A percentile compares a stretch with the other conserved stretches of the same genome.
Evolutionary conservation across 139 green algal species (phyloP).

Genomic region (Coelastrella sp.): DNA sequence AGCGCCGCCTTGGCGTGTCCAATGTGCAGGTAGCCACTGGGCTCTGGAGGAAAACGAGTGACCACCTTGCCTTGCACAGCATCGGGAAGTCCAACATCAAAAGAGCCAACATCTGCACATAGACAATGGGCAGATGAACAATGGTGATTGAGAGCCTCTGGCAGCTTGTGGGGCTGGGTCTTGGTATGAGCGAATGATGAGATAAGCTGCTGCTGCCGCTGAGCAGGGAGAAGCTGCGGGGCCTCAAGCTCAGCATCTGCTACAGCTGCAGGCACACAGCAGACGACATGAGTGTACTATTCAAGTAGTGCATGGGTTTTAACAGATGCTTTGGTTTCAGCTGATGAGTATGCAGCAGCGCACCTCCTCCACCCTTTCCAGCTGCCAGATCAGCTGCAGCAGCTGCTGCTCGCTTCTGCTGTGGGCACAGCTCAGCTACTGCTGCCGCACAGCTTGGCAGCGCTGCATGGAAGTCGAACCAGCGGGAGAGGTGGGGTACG

Average conservation of each 20-base stretch:
- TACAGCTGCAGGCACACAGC: too few species aligned
- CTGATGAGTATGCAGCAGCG: not conserved
- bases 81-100: constrained; percentile 88
- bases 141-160: too few species aligned
- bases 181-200: not conserved
- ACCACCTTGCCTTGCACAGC: constrained; percentile 91
- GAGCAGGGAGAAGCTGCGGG: too few species aligned
- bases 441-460: constrained; percentile 59
- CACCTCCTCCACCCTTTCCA: constrained; percentile 55
- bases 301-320: too few species aligned
- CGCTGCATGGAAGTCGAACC: constrained; percentile 74
- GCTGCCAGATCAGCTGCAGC: constrained; percentile 45
- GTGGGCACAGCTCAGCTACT: constrained; percentile 57
- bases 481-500: constrained; percentile 84
- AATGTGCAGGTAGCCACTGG: constrained; percentile 93
- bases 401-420: constrained; percentile 49
- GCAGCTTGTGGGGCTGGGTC: too few species aligned
- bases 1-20: constrained; percentile 96
- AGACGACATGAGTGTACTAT: too few species aligned
- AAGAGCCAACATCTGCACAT: constrained; percentile 68
- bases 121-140: not conserved
- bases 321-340: too few species aligned
- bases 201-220: not conserved
- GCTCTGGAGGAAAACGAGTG: constrained; percentile 98
- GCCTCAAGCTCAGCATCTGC: too few species aligned